Evolutionary conservation across 139 green algal genomes (phyloP), one percentile per base, ranked within the genome.

Genomic region (Chlorella sp.): DNA sequence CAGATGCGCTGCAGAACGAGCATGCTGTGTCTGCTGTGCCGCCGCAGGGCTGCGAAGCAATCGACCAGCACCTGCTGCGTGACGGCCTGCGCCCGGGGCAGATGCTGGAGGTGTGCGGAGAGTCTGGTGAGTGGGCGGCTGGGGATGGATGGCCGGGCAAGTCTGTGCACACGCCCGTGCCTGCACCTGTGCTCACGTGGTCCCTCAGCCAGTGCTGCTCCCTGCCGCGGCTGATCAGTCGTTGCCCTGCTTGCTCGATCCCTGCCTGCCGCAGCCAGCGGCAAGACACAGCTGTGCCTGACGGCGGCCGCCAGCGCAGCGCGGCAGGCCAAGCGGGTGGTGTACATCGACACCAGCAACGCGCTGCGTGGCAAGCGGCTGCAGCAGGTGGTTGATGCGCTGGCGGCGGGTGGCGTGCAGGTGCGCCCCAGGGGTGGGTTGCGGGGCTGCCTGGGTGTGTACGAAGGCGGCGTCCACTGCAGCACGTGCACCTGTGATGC

Each of bases 281-380:
- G 87, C 67, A 90, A 90, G 83, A 90, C 87, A 3, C 87, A 90
- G 77, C 65, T 90, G 56, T 90, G 87, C 46, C 46, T 88, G n/a
- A 54, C 51, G 11, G 67, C 76, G 9, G 75, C 76, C 9, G 87
- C 78, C n/a, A 22, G n/a, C 14, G 73, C 87, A 1, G 76, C 77
- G 0, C n/a, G 40, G 17, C 16, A 56, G 16, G 56, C 68, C 28
- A 56, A 69, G 58, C 48, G 83, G 2, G 87, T 90, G 38, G 65
- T 84, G 26, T 90, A 74, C 17, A 22, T 90, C 17, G 87, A 90
- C 77, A 88, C 76, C n/a, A 79, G 76, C 51, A 88, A 88, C 60
- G 78, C 83, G 44, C 84, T 90, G 43, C 58, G 43, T 19, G 82
- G 28, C 13, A 24, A 19, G 9, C 85, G 87, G 22, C 44, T 90